Evolutionary conservation across 140 eudicot species (phyloP).

Genomic region (Senecio squalidus): DNA sequence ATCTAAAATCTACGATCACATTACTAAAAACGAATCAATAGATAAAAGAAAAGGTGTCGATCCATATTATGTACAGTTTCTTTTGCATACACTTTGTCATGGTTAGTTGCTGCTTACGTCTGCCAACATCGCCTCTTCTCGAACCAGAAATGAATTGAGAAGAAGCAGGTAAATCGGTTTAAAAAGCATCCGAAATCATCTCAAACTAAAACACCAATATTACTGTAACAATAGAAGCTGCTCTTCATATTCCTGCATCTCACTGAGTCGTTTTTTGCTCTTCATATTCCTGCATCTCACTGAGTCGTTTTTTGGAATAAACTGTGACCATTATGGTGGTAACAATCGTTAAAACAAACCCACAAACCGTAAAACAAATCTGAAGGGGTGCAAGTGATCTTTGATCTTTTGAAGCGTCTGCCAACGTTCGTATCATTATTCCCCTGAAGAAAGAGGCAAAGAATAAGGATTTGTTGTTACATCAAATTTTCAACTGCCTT

Average conservation of each 20-base stretch:
- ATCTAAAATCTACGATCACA: no score
- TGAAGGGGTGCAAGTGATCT: conserved; percentile 43
- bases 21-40: conserved; percentile 13
- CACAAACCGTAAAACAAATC: conserved; percentile 41
- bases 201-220: background rate
- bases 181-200: background rate
- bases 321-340: conserved; percentile 51
- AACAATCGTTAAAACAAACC: conserved; percentile 42
- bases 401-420: conserved; percentile 50
- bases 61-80: background rate
- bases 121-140: background rate
- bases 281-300: conserved; percentile 48
- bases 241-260: conserved; percentile 68
- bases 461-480: no score
- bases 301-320: conserved; percentile 49
- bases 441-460: conserved; percentile 67
- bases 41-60: background rate
- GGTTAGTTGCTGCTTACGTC: conserved; percentile 10
- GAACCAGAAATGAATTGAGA: background rate
- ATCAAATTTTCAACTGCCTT: no score
- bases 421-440: conserved; percentile 54
- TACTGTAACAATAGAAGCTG: conserved; percentile 37
- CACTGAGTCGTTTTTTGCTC: conserved; percentile 64
- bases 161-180: background rate
- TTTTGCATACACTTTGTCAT: conserved; percentile 4